Percentiles rank a stretch among this genome's conserved stretches.
phyloP scores from a whole-genome alignment of 75 land plant species.

The Larix kaempferi region DNA sequence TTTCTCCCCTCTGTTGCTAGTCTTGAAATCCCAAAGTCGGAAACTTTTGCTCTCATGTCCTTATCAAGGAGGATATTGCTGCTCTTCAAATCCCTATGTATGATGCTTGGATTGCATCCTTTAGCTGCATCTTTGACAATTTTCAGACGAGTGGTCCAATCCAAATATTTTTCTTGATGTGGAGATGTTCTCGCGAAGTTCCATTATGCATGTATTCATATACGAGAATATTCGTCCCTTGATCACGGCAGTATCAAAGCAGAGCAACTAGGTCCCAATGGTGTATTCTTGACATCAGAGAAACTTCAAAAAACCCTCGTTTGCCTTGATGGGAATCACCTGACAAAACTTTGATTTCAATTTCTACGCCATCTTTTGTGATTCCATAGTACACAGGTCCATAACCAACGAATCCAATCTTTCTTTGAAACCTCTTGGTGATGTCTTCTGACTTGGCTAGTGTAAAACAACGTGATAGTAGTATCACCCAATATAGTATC shows the following conservation, averaged over 20 bases:
- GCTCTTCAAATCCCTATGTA: constrained; percentile 74
- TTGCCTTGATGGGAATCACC: constrained; percentile 23
- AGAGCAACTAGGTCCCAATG: constrained; percentile 82
- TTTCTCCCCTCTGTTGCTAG: constrained; percentile 64
- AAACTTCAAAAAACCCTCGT: constrained; percentile 40
- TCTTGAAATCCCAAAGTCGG: constrained; percentile 84
- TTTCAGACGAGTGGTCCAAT: constrained; percentile 74
- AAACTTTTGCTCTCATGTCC: constrained; percentile 71
- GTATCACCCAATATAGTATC: constrained; percentile 27
- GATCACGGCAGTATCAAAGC: constrained; percentile 72
- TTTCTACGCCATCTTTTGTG: constrained; percentile 19
- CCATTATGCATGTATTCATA: constrained; percentile 91
- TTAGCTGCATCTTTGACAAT: constrained; percentile 81
- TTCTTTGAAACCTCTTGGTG: constrained; percentile 45
- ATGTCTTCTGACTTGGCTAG: constrained; percentile 56
- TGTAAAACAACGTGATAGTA: constrained; percentile 48
- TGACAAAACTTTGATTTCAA: constrained; percentile 36
- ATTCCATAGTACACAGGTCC: constrained; percentile 61
- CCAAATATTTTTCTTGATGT: constrained; percentile 40
- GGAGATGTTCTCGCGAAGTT: constrained; percentile 80
- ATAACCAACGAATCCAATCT: constrained; percentile 83
- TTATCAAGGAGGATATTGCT: constrained; percentile 81
- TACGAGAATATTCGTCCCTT: constrained; percentile 59
- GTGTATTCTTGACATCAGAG: constrained; percentile 86
- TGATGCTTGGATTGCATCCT: constrained; percentile 70